phyloP scores from a whole-genome alignment of 495 filamentous ascomycete species.

The Aspergillus egyptiacus region DNA sequence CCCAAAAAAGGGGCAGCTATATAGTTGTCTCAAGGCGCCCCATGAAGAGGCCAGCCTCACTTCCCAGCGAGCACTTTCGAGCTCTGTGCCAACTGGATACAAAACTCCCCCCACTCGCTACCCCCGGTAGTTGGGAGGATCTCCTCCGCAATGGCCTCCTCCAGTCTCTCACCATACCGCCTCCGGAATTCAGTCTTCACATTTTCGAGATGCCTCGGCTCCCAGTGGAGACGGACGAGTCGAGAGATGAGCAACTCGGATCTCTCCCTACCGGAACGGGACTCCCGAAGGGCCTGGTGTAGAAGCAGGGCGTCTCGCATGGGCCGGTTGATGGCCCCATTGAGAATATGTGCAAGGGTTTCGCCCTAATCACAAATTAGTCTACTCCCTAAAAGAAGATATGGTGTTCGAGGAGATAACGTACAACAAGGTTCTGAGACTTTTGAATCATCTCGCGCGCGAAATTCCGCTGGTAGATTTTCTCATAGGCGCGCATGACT shows the following conservation, averaged over 20 bases:
- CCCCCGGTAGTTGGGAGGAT: slow-evolving; percentile 34
- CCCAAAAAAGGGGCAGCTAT: background rate
- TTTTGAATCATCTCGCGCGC: slow-evolving; percentile 80
- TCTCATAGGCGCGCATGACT: slow-evolving; percentile 67
- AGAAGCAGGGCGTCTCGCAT: slow-evolving; percentile 93
- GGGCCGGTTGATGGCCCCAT: slow-evolving; percentile 91
- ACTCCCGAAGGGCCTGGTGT: slow-evolving; percentile 75
- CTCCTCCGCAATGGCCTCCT: slow-evolving; percentile 52
- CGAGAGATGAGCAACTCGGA: slow-evolving; percentile 79
- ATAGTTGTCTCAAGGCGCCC: background rate
- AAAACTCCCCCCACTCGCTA: slow-evolving; percentile 52
- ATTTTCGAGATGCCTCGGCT: slow-evolving; percentile 62
- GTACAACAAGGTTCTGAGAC: slow-evolving; percentile 83
- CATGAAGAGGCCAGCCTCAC: background rate
- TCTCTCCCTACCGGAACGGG: slow-evolving; percentile 57
- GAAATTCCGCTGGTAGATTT: slow-evolving; percentile 67
- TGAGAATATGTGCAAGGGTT: slow-evolving; percentile 90
- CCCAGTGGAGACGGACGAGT: slow-evolving; percentile 80
- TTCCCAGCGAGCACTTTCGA: slow-evolving; percentile 18
- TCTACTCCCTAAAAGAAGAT: slow-evolving; percentile 6
- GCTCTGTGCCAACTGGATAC: slow-evolving; percentile 47
- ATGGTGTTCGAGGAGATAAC: slow-evolving; percentile 39
- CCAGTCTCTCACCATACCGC: slow-evolving; percentile 64
- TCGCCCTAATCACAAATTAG: slow-evolving; percentile 61
- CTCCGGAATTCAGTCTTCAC: slow-evolving; percentile 67